These are phyloP conservation scores for Globisporangium camurandrum DNA, from an alignment of 352 stramenopile genomes.

Conservation along the genomic window DNA sequence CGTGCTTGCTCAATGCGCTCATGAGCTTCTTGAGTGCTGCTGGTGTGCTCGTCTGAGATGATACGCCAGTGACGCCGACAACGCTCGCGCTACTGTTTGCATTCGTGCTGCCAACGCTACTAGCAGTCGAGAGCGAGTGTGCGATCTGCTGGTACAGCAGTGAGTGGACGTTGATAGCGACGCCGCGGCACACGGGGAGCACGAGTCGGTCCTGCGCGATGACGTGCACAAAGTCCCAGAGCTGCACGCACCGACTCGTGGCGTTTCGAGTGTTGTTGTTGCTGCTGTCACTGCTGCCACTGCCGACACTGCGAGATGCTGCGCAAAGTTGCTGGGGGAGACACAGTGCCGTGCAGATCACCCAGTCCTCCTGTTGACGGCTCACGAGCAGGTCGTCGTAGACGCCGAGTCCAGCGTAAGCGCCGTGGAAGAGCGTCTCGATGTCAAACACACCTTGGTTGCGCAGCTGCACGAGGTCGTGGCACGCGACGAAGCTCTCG, in stretches of 20 bases:
- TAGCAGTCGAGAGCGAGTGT: conserved; percentile 1
- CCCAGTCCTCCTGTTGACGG: conserved; percentile 32
- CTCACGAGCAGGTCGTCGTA: conserved; percentile 21
- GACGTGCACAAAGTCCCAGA: conserved; percentile 57
- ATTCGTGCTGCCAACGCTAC: conserved; percentile 1
- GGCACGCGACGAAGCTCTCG: conserved; percentile 31
- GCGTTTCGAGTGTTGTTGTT: not conserved
- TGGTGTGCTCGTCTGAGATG: not conserved
- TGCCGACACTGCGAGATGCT: not conserved
- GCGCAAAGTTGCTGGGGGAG: conserved; percentile 31
- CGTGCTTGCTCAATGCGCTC: conserved; percentile 34
- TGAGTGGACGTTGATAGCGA: conserved; percentile 44
- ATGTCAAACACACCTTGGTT: conserved; percentile 43
- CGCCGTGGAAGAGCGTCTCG: conserved; percentile 20
- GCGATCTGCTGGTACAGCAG: conserved; percentile 48
- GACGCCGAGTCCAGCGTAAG: conserved; percentile 8
- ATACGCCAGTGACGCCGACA: conserved; percentile 3
- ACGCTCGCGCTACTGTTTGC: not conserved
- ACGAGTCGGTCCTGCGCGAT: conserved; percentile 43
- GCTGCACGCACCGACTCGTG: conserved; percentile 5
- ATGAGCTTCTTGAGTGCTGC: conserved; percentile 32
- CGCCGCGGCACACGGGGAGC: conserved; percentile 30
- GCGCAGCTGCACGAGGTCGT: conserved; percentile 44
- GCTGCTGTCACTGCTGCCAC: not conserved
- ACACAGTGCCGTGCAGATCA: conserved; percentile 46